phyloP scores from a whole-genome alignment of 2,329 filamentous ascomycete species.

The Aspergillus intermedius region DNA sequence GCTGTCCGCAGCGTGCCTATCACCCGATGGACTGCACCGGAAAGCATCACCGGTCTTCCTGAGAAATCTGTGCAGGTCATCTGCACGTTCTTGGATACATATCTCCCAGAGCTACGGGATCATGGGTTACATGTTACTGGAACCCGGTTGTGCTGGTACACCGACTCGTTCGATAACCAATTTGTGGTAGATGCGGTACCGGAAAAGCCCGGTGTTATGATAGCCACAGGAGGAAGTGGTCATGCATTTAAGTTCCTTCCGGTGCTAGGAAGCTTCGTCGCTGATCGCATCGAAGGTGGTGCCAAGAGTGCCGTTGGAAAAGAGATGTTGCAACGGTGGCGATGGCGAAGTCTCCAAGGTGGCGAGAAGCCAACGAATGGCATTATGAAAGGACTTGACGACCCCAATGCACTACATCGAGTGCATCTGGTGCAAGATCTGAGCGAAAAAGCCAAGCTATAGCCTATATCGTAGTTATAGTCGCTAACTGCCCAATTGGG shows the following conservation, averaged over 20 bases:
- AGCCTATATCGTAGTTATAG: background rate
- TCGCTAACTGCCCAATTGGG: background rate
- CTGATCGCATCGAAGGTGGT: conserved; percentile 44
- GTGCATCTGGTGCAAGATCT: conserved; percentile 55
- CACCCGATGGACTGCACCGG: conserved; percentile 29
- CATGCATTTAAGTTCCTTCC: conserved; percentile 60
- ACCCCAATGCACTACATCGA: background rate
- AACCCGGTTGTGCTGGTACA: conserved; percentile 52
- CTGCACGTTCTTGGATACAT: conserved; percentile 31
- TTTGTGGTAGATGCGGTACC: conserved; percentile 51
- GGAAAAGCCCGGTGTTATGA: conserved; percentile 45
- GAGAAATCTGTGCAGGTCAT: conserved; percentile 21
- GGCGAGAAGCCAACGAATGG: background rate
- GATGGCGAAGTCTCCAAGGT: conserved; percentile 14
- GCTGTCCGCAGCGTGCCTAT: conserved; percentile 35
- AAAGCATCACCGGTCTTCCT: conserved; percentile 17
- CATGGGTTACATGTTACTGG: conserved; percentile 35
- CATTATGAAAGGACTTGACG: background rate
- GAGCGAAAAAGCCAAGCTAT: background rate
- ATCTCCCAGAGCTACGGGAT: conserved; percentile 39
- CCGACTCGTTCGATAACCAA: conserved; percentile 50
- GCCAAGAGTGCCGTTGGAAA: conserved; percentile 15
- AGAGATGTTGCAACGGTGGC: conserved; percentile 14
- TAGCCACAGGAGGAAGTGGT: conserved; percentile 56
- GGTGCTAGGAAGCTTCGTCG: conserved; percentile 50